phyloP scores from a whole-genome alignment of 2,329 filamentous ascomycete genomes.

The Clonostachys rhizophaga region DNA sequence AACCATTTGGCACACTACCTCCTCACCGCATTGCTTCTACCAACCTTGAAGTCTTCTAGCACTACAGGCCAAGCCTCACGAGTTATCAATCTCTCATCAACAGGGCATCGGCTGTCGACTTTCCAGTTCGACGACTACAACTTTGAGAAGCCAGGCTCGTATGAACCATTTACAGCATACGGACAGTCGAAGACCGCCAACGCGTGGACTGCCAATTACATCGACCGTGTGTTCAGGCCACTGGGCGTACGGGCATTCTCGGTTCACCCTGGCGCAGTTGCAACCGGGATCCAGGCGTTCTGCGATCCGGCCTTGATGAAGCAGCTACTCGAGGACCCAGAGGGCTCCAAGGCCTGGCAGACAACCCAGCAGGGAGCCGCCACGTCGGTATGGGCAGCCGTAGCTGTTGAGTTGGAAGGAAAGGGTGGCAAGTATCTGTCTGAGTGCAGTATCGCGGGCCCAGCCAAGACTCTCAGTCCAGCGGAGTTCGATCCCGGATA shows the following conservation, averaged over 20 bases:
- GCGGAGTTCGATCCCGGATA: too few relatives aligned
- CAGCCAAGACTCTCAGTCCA: too few relatives aligned
- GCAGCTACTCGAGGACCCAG: not conserved
- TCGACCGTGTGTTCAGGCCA: not conserved
- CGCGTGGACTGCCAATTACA: not conserved
- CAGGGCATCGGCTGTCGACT: not conserved
- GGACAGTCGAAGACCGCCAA: not conserved
- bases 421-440: not conserved
- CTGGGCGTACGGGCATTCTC: not conserved
- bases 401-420: not conserved
- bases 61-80: not conserved
- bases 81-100: not conserved
- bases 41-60: not conserved
- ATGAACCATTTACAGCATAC: not conserved
- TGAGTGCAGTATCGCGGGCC: not conserved
- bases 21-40: slow-evolving; percentile 36
- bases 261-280: not conserved
- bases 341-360: not conserved
- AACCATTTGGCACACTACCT: slow-evolving; percentile 43
- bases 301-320: not conserved
- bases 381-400: not conserved
- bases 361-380: not conserved
- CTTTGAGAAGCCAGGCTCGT: not conserved
- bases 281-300: not conserved
- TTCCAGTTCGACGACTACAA: not conserved